Evolutionary conservation across 139 green algal species (phyloP), one percentile per base, ranked within the genome.

Genomic region (Pleodorina starrii): DNA sequence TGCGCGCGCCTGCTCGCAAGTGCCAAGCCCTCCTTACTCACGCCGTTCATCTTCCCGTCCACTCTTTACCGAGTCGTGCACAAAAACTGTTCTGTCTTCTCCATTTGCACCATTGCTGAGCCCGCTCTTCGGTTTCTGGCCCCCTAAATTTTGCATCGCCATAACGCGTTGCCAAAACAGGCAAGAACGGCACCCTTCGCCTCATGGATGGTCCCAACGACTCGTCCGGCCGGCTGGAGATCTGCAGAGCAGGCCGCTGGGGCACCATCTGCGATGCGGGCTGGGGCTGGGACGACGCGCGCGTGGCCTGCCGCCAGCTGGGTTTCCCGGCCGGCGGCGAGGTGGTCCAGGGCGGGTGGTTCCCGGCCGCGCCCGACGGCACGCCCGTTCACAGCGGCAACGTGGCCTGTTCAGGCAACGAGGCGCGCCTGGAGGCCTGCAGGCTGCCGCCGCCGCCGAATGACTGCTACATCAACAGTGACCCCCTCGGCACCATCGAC

Each of bases 281-380:
- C 12, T 89, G 84, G 84, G 21, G 25, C 50, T 89, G 84, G 84
- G 69, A 81, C 35, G 84, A 89, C 71, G 84, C 84, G 36, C 68
- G 84, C 5, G 84, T 89, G 48, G 84, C 50, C 5, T 89, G 84
- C 50, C 35, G 48, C 4, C 84, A 89, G 84, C 68, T 89, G 35
- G 84, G 84, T 36, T 83, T 54, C 69, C 21, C 66, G 6, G 44
- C 10, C 69, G 84, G 84, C 27, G 84, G 84, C 5, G 84, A 89
- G 46, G 84, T 69, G 36, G 43, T 89, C 5, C 2, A 9, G 25
- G 69, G 84, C 27, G 84, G 84, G 29, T 83, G 44, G 68, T 89
- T 89, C 69, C 68, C 84, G 0, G 9, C 69, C 1, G 84, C 35
- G 5, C 3, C 84, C 0, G 35, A 35, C 12, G 21, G 2, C 14